Percentiles rank a stretch among this genome's conserved stretches.
These are phyloP conservation scores for Triticum urartu DNA, from an alignment of 176 grass and related monocot species.

Conservation along the genomic window DNA sequence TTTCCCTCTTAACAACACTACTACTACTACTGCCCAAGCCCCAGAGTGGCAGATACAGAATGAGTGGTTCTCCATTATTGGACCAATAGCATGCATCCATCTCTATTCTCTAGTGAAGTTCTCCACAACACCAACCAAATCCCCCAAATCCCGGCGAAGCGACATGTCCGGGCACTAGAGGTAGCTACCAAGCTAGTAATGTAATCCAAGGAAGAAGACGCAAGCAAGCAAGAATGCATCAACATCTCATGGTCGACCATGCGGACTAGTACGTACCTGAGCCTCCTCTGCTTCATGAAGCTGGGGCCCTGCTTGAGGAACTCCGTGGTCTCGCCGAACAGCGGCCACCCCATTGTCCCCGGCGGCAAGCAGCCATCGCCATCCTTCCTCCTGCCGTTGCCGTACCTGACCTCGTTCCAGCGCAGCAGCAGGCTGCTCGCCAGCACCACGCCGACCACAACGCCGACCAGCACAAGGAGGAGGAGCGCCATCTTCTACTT, in stretches of 20 bases:
- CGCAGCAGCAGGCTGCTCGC: constrained; percentile 65
- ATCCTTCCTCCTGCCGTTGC: constrained; percentile 49
- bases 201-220: background rate
- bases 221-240: background rate
- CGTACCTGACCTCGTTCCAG: constrained; percentile 86
- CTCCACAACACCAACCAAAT: too few species aligned
- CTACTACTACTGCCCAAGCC: too few species aligned
- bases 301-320: constrained; percentile 77
- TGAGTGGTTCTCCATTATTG: too few species aligned
- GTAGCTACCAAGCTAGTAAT: too few species aligned
- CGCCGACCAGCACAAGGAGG: background rate
- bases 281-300: constrained; percentile 80
- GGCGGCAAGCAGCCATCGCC: constrained; percentile 44
- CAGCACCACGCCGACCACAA: constrained; percentile 20
- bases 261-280: constrained; percentile 43
- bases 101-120: too few species aligned
- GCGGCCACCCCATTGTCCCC: constrained; percentile 95
- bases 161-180: background rate
- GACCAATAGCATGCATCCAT: too few species aligned
- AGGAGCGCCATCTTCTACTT: constrained; percentile 25
- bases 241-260: background rate
- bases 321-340: constrained; percentile 91
- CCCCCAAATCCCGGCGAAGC: background rate
- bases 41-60: too few species aligned
- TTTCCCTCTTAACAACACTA: too few species aligned